Base-by-base conservation (phyloP, 306 rosid genomes). In the Fragaria iinumae region DNA sequence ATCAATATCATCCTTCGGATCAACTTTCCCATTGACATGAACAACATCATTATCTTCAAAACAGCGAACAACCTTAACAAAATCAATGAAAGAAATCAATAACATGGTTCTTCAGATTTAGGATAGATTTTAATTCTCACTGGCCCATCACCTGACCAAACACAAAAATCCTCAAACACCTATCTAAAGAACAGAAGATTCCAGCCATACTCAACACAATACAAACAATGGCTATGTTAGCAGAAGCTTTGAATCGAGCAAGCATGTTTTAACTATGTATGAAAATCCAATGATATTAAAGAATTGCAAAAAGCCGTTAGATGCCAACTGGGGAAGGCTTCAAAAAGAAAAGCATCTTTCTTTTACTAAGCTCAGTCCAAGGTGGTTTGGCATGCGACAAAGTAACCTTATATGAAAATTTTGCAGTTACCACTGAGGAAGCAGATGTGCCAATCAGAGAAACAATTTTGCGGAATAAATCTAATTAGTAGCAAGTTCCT, bases 11-110 rank as follows among this genome's bases (percentile, higher is more conserved):
- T 90, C 67, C 80, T 87, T 95, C 53, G 99, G 99, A 80, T 90
- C 96, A 80, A 95, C 91, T 87, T 87, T 92, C 50, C 97, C 97
- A 76, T 84, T 95, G 75, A 95, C 99, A 57, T 95, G 99, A 86
- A 95, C 85, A 77, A 92, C 87, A 76, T 95, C 97, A 72, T 95
- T 88, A 85, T 95, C 99, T 53, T 95, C 99, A 85, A 95, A 95
- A 86, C 97, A 95, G 32, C 97, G 88, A 36, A 95, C 96, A 72
- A 92, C 96, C 97, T 95, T 86, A 71, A 68, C 64, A 32, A 32
- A 32, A 32, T 32, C 34, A 32, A 32, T 32, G 34, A 32, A 63
- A 80, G 70, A 62, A 72, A 53, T 49, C 12, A 60, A 38, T 20
- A n/a, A 53, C 36, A 53, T 72, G 36, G 14, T 38, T 13, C 75